phyloP scores from a whole-genome alignment of 179 eudicot species.

The Heliamphora pulchella region DNA sequence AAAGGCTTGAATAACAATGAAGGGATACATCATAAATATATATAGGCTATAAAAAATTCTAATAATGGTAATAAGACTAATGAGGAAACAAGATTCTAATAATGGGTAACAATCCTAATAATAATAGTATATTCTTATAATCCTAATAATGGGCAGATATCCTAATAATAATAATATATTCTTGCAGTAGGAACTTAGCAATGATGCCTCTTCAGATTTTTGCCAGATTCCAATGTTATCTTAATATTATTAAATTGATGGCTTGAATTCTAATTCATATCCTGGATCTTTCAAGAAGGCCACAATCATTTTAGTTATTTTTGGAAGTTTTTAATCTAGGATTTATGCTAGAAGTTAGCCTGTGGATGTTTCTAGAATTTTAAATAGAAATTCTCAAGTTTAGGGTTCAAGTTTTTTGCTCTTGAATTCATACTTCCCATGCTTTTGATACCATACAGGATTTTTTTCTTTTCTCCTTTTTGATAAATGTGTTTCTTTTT shows the following conservation, averaged over 20 bases:
- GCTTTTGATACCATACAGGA: neutral
- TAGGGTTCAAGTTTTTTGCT: neutral
- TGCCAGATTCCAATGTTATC: neutral
- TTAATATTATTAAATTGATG: neutral
- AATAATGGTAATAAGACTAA: no score
- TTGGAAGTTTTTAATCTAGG: neutral
- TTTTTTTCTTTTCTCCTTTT: neutral
- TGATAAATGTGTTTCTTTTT: neutral
- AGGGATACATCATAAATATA: no score
- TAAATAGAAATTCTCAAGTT: neutral
- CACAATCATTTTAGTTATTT: neutral
- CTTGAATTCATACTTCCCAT: neutral
- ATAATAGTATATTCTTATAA: no score
- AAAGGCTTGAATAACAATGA: no score
- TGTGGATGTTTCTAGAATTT: neutral
- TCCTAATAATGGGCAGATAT: no score
- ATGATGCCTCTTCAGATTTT: slow-evolving; percentile 16
- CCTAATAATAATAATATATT: no score
- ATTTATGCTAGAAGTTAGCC: neutral
- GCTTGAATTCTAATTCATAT: neutral
- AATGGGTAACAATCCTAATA: no score
- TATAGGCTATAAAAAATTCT: no score
- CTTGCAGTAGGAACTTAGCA: neutral
- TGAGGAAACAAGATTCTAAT: no score
- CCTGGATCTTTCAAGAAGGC: slow-evolving; percentile 7